Conservation (phyloP, 2,329 filamentous ascomycete genomes). For the Chrysosporium queenslandicum region DNA sequence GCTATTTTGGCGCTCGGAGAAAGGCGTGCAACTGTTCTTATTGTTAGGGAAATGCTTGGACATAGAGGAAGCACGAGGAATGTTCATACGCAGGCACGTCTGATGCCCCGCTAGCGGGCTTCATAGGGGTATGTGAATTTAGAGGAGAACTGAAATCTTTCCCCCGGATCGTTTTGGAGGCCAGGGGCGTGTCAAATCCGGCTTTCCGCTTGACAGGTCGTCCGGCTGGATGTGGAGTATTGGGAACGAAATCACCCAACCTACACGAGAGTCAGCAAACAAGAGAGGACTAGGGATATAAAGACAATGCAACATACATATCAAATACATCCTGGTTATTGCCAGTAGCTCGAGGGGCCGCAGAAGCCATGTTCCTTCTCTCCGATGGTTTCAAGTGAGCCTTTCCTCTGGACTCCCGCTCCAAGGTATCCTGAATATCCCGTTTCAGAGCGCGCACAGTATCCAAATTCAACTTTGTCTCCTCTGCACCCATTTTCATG, state of each 20-base stretch:
- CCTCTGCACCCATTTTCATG: conserved; percentile 81
- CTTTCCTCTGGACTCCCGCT: conserved; percentile 62
- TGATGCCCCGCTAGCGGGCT: conserved; percentile 17
- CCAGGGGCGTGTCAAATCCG: conserved; percentile 40
- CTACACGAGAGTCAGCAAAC: conserved; percentile 27
- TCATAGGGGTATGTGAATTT: conserved; percentile 30
- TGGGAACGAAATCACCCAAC: conserved; percentile 59
- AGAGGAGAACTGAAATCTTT: conserved; percentile 44
- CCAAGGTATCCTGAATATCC: conserved; percentile 71
- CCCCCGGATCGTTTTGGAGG: conserved; percentile 35
- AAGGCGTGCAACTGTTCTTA: conserved; percentile 43
- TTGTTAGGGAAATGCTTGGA: conserved; percentile 15
- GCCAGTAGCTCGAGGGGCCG: conserved; percentile 49
- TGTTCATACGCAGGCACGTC: conserved; percentile 23
- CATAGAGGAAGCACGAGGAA: background rate
- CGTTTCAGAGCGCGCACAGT: conserved; percentile 72
- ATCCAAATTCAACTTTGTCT: conserved; percentile 59
- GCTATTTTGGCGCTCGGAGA: conserved; percentile 65
- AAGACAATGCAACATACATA: conserved; percentile 46
- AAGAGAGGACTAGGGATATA: background rate
- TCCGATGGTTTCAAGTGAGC: conserved; percentile 54
- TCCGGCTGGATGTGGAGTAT: conserved; percentile 43
- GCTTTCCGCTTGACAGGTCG: conserved; percentile 42
- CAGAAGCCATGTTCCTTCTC: conserved; percentile 47
- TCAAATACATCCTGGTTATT: conserved; percentile 64